Base-by-base conservation (phyloP, 495 filamentous ascomycete genomes). In the Neurospora sublineolata region DNA sequence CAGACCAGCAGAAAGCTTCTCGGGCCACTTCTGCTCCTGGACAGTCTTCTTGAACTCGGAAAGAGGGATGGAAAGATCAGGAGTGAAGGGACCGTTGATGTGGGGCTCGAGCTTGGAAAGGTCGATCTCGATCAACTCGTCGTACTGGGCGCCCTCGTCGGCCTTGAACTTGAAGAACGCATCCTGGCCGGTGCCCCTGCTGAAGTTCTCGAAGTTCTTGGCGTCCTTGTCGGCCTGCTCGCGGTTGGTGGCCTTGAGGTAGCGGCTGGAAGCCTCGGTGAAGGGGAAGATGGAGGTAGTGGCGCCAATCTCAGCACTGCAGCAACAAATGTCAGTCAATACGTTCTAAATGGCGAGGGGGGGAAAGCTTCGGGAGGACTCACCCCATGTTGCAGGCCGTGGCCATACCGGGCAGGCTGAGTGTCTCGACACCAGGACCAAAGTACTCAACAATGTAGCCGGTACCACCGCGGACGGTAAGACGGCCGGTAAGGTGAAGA, bases 81-180 rank as follows among this genome's bases (percentile, higher is more conserved):
- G 95, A 0, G 95, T 99, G 81, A 97, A 96, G 38, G 95, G 95
- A 7, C 95, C 95, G 82, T 99, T 99, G 83, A 99, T 92, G 81
- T 97, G 95, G 4, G 95, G 95, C 82, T 99, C 95, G 18, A 99
- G 87, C 71, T 87, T 86, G 11, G 92, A 94, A 44, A 99, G 86
- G 83, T 98, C 86, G 77, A 99, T 97, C n/a, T 89, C 93, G 77
- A 97, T 91, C 46, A 96, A 78, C 79, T 97, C 86, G 80, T 99
- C 95, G 75, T 97, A 99, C 73, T 92, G 82, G 30, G 93, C 94
- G 58, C 85, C 87, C n/a, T 84, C 78, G 78, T 99, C 95, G 42
- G 95, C 92, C 46, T 82, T 82, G 68, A 97, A 81, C 72, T 74
- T 80, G 72, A 85, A 81, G 68, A 75, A 78, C 69, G 82, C 72